Evolutionary conservation across 192 early-diverging fungal genomes (phyloP), one percentile per base, ranked within the genome.

Genomic region (Backusella liffmaniae): DNA sequence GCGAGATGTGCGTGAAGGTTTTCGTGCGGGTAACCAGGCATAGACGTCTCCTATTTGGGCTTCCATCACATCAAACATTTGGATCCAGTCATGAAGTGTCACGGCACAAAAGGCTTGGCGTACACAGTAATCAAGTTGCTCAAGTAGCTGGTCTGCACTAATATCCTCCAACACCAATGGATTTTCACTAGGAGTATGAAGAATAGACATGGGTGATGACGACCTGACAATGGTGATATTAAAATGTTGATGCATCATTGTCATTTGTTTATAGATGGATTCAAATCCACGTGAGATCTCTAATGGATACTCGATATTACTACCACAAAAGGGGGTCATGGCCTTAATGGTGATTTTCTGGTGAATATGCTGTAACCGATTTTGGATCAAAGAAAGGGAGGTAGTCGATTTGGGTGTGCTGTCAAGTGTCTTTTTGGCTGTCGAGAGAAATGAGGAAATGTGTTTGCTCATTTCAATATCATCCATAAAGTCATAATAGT

Each of bases 401-500:
- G 13, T 5, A 18, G 32, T 32, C 7, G 35, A 9, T 32, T 72
- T 32, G 0, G 76, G 67, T 36, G 41, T 3, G 16, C 29, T 39
- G 3, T 71, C 70, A 6, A 77, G 23, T 21, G 49, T 34, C 15
- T 70, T 39, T 72, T 77, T 70, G 2, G 70, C 76, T n/a, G 76
- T 65, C 26, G 29, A n/a, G 5, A 77, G 18, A n/a, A 70, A 66
- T 0, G 39, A 23, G 0, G 29, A 39, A 15, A 77, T 72, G 0
- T 8, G 26, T 0, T 70, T 41, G 2, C 42, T 41, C 13, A 77
- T 34, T 26, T 72, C 75, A 12, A 85, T 56, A 49, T 88, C 85
- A 67, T 93, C 89, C 53, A 90, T 66, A 73, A 93, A 90, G 72
- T 93, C 92, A 56, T 82, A 77, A 78, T 88, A 86, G 74, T 88